Percentiles rank a stretch among this genome's conserved stretches.
These are phyloP conservation scores for Chloroidium sp. DNA, from an alignment of 163 green algal species.

Conservation along the genomic window DNA sequence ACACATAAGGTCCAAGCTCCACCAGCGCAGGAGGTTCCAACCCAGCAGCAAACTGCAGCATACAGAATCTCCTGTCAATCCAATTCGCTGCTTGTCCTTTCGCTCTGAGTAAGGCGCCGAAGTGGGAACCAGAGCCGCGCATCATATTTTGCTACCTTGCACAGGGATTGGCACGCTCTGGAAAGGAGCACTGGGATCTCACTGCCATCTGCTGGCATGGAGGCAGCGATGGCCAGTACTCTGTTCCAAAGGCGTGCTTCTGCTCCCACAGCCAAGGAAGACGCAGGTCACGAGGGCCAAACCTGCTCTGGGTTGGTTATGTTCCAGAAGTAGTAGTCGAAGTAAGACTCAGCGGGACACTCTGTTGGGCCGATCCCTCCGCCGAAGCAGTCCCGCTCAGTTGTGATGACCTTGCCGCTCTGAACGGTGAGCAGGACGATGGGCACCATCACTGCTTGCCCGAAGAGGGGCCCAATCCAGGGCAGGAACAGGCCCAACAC, in stretches of 20 bases:
- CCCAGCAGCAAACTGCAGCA: neutral
- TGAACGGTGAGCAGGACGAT: constrained; percentile 17
- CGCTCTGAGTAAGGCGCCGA: too few species aligned
- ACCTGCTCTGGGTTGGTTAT: constrained; percentile 28
- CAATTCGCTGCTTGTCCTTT: too few species aligned
- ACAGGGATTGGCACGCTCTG: too few species aligned
- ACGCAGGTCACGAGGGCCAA: too few species aligned
- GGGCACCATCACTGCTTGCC: constrained; percentile 25
- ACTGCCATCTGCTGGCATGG: too few species aligned
- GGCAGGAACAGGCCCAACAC: constrained; percentile 14
- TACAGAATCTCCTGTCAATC: too few species aligned
- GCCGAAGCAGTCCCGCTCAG: constrained; percentile 21
- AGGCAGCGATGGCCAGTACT: too few species aligned
- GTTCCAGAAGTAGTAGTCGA: constrained; percentile 27
- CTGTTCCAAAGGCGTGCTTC: too few species aligned
- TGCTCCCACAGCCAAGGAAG: too few species aligned
- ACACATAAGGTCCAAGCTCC: constrained; percentile 33
- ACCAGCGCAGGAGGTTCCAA: constrained; percentile 13
- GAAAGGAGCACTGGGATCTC: too few species aligned
- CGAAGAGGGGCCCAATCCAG: constrained; percentile 23
- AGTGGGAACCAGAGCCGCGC: too few species aligned
- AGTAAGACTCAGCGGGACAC: neutral
- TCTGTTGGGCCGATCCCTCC: neutral
- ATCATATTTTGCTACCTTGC: too few species aligned
- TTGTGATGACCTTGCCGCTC: constrained; percentile 20